phyloP scores from a whole-genome alignment of 176 grass and related monocot species.

The Eragrostis curvula region DNA sequence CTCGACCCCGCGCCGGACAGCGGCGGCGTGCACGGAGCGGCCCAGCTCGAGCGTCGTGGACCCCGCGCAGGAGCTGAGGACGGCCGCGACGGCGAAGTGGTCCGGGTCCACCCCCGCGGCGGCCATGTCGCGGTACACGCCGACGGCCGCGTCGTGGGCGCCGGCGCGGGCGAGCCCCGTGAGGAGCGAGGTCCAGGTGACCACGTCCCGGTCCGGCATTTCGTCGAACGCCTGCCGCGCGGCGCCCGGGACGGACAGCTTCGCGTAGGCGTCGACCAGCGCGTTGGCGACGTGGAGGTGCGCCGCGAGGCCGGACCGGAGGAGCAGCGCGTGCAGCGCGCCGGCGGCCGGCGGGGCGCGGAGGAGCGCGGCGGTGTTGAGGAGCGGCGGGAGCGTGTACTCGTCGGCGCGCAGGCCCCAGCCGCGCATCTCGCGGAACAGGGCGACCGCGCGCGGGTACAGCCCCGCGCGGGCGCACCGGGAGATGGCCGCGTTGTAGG shows the following conservation, averaged over 20 bases:
- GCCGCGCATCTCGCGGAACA: conserved; percentile 62
- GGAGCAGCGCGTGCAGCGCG: conserved; percentile 48
- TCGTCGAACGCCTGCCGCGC: conserved; percentile 59
- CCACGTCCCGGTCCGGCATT: conserved; percentile 62
- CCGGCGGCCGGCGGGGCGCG: conserved; percentile 4
- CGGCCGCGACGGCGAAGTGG: conserved; percentile 54
- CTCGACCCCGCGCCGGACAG: conserved; percentile 14
- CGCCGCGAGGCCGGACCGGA: conserved; percentile 50
- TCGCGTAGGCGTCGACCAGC: conserved; percentile 69
- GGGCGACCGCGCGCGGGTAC: conserved; percentile 36
- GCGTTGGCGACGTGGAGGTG: conserved; percentile 70
- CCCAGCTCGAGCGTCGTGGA: conserved; percentile 48
- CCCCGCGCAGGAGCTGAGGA: conserved; percentile 54
- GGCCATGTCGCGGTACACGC: conserved; percentile 53
- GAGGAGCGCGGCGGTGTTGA: conserved; percentile 58
- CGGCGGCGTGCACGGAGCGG: conserved; percentile 47
- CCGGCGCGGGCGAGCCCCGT: conserved; percentile 52
- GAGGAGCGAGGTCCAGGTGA: conserved; percentile 74
- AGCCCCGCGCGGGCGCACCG: conserved; percentile 48
- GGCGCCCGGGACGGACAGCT: conserved; percentile 26
- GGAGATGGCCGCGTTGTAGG: conserved; percentile 65
- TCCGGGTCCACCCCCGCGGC: conserved; percentile 26
- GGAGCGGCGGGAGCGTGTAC: conserved; percentile 63
- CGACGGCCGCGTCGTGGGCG: conserved; percentile 34
- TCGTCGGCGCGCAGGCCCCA: conserved; percentile 57